Percentiles rank a stretch among this genome's conserved stretches.
Evolutionary conservation across 2,329 filamentous ascomycete genomes (phyloP).

Genomic region (Penicillium nordicum): DNA sequence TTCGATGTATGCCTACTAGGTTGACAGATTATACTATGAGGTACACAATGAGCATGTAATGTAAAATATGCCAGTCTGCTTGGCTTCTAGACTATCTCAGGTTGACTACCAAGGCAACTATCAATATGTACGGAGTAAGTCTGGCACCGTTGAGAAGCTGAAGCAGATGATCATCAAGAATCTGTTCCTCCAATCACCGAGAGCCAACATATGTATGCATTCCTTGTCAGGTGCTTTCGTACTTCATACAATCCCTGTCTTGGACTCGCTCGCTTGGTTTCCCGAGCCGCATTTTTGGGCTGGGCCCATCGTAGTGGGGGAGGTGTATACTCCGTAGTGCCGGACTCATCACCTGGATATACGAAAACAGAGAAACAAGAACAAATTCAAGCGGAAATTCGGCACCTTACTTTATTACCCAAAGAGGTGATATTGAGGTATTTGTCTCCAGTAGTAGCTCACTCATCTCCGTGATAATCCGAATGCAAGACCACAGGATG

Average conservation of each 20-base stretch:
- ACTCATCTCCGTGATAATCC: not conserved
- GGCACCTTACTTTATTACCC: not conserved
- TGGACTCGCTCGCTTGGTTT: slow-evolving; percentile 14
- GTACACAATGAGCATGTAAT: too few species aligned
- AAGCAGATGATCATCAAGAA: not conserved
- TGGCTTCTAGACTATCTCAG: not conserved
- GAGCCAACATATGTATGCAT: not conserved
- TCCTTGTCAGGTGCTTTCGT: slow-evolving; percentile 3
- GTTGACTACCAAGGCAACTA: not conserved
- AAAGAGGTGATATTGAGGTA: not conserved
- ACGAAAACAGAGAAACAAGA: not conserved
- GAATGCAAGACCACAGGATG: not conserved
- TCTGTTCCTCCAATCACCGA: not conserved
- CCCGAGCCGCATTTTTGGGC: slow-evolving; percentile 21
- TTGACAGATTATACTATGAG: not conserved
- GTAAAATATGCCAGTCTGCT: too few species aligned
- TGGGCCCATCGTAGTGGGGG: slow-evolving; percentile 2
- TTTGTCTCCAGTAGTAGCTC: not conserved
- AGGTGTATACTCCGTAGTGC: too few species aligned
- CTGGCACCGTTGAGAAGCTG: not conserved
- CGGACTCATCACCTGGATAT: not conserved
- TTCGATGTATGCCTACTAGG: not conserved
- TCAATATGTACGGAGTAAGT: not conserved
- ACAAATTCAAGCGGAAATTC: not conserved
- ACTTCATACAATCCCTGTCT: slow-evolving; percentile 14